Evolutionary conservation across 495 filamentous ascomycete genomes (phyloP).

Genomic region (Hyaloscypha bicolor): DNA sequence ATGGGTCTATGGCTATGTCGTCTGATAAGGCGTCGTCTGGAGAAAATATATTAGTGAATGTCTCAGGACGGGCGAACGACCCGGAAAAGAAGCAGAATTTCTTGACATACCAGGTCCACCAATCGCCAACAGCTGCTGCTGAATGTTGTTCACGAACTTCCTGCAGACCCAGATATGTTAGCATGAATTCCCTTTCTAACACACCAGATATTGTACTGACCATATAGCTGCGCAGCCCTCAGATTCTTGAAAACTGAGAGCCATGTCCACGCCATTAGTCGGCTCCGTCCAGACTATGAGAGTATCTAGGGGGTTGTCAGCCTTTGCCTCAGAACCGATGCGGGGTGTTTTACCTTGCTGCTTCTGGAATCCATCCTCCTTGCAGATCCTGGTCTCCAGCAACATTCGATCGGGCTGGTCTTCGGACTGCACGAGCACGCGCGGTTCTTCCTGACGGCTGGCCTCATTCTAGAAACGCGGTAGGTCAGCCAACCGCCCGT

Average conservation of each 20-base stretch:
- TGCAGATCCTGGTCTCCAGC: constrained; percentile 86
- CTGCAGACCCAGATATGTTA: constrained; percentile 43
- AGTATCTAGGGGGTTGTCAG: constrained; percentile 61
- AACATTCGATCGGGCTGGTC: constrained; percentile 82
- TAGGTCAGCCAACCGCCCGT: constrained; percentile 32
- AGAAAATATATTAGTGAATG: constrained; percentile 24
- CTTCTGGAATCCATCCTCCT: constrained; percentile 97
- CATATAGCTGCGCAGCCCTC: constrained; percentile 93
- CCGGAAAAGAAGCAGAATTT: neutral
- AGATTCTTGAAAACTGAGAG: constrained; percentile 95
- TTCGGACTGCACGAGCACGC: constrained; percentile 91
- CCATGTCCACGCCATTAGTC: constrained; percentile 86
- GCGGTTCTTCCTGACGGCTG: constrained; percentile 65
- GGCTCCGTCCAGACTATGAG: constrained; percentile 97
- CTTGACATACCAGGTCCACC: constrained; percentile 26
- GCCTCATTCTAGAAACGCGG: constrained; percentile 31
- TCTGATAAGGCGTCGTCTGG: constrained; percentile 92
- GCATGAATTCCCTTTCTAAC: neutral
- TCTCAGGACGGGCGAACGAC: neutral
- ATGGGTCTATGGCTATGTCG: constrained; percentile 69
- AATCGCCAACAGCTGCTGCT: constrained; percentile 59
- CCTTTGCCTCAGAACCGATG: neutral
- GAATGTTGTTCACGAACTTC: constrained; percentile 88
- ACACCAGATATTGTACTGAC: constrained; percentile 47
- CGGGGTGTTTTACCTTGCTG: constrained; percentile 83